Conservation (phyloP, 495 filamentous ascomycete genomes). For the Jackrogersella minutella region DNA sequence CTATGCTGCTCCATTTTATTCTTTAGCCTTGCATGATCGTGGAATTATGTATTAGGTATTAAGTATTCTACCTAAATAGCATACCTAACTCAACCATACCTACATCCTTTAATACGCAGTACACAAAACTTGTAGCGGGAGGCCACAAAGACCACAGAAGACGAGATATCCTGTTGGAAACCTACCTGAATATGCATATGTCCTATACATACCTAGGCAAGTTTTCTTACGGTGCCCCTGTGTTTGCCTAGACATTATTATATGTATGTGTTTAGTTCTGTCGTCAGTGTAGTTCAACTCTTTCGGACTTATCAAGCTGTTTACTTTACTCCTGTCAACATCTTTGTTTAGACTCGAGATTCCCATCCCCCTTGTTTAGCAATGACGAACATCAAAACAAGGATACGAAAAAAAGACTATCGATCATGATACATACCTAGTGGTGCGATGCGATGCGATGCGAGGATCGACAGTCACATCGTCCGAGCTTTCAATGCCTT, state of each 20-base stretch:
- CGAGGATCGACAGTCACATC: constrained; percentile 44
- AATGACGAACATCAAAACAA: constrained; percentile 41
- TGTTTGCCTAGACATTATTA: no score
- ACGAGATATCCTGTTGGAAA: neutral
- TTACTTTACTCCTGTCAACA: constrained; percentile 10
- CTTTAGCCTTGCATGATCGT: constrained; percentile 41
- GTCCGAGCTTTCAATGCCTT: constrained; percentile 43
- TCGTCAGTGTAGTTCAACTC: no score
- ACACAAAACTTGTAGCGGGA: constrained; percentile 5
- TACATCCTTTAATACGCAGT: neutral
- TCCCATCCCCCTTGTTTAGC: constrained; percentile 21
- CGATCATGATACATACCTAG: constrained; percentile 43
- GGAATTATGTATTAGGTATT: constrained; percentile 23
- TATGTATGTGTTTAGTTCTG: no score
- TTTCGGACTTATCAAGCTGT: no score
- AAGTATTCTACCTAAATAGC: no score
- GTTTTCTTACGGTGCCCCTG: no score
- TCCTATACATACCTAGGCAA: no score
- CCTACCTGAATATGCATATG: neutral
- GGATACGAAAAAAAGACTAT: constrained; percentile 34
- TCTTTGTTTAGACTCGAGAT: constrained; percentile 20
- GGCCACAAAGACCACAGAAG: neutral
- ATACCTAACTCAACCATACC: no score
- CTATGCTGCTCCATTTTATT: constrained; percentile 33
- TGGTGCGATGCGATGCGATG: constrained; percentile 38